Evolutionary conservation across 345 rosid species (phyloP), one percentile per base, ranked within the genome.

Genomic region (Pugionium cornutum): DNA sequence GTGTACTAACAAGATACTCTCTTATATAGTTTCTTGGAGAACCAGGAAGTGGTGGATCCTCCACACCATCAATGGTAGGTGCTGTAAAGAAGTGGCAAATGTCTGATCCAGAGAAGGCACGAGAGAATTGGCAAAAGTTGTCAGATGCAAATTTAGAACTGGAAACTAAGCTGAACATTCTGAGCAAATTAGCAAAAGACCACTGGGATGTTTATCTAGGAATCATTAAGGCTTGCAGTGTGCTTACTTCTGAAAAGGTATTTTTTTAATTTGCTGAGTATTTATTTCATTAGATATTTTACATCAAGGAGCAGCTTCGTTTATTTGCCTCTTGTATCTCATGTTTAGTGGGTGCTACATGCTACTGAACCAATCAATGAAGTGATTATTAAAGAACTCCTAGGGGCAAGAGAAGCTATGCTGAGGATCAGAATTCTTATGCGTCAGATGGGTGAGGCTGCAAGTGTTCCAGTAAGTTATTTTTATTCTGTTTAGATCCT

Each of bases 51-150:
- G 99, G 99, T 62, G 99, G 99, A 65, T 91, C 99, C 55, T 90
- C 97, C 32, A 88, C 97, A 6, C 92, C 95, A 68, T 94, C 99
- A 66, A 87, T 94, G 99, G 96, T 94, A 29, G 97, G 97, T 73
- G 87, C 99, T 43, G 95, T 94, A 56, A 91, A 89, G 71, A 94
- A 81, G 76, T 94, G 99, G 99, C 95, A 87, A 74, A 84, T 84
- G 63, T 80, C 86, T 75, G 85, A 94, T 58, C 99, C 92, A 53
- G 83, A 82, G 74, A 88, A 73, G 75, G 87, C 95, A 68, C 75
- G 58, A 64, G 92, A 84, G 75, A 91, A 79, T 45, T 85, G 95
- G 97, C 88, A 67, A 71, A 82, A 85, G 66, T 83, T 94, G 79
- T 81, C 89, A 26, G 89, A 81, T 54, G 86, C 84, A 37, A 94